phyloP scores from a whole-genome alignment of 768 basidiomycete species.

The Trametes villosa region DNA sequence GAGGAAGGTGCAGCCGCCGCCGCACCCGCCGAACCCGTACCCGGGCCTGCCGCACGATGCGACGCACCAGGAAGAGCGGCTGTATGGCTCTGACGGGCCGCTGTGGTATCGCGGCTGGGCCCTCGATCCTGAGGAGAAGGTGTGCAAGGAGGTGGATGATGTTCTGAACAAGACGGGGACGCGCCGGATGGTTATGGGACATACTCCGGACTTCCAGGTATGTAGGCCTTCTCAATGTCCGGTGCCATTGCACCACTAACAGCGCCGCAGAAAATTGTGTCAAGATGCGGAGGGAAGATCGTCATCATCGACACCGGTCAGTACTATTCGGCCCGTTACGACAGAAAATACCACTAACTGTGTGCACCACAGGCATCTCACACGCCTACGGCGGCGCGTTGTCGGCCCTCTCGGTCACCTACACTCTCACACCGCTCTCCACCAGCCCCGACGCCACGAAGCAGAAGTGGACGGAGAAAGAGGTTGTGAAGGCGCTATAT shows the following conservation, averaged over 20 bases:
- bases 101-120: conserved; percentile 98
- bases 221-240: neutral
- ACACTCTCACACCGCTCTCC: conserved; percentile 71
- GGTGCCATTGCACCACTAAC: neutral
- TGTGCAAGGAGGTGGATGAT: conserved; percentile 71
- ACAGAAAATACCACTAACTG: neutral
- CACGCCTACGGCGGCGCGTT: conserved; percentile 94
- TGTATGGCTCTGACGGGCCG: conserved; percentile 84
- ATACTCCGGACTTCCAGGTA: conserved; percentile 88
- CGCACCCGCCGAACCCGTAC: conserved; percentile 81
- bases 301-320: conserved; percentile 94
- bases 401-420: conserved; percentile 86
- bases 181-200: conserved; percentile 92
- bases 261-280: conserved; percentile 65
- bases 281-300: conserved; percentile 88
- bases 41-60: conserved; percentile 70
- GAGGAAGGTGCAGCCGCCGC: conserved; percentile 64
- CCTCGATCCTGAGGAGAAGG: conserved; percentile 64
- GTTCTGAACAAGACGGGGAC: conserved; percentile 80
- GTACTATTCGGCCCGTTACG: conserved; percentile 7
- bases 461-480: conserved; percentile 60
- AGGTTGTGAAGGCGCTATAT: conserved; percentile 72
- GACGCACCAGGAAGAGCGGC: conserved; percentile 64
- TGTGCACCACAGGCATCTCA: conserved; percentile 68
- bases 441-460: conserved; percentile 30